These are phyloP conservation scores for Ambrosia trifida DNA, from an alignment of 129 eudicot species.

Conservation along the genomic window DNA sequence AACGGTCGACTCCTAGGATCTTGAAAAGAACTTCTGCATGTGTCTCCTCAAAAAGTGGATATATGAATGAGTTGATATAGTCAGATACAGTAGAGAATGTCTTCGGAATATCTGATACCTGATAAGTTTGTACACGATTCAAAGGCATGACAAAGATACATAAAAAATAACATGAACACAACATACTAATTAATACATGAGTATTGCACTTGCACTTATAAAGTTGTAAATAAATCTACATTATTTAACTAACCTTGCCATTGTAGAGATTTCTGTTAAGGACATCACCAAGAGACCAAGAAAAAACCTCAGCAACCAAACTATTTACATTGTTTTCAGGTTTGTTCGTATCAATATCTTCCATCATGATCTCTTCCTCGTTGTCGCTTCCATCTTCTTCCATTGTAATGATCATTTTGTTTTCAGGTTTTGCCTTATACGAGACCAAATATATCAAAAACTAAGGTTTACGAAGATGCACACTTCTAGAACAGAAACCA, in stretches of 20 bases:
- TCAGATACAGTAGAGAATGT: slow-evolving; percentile 41
- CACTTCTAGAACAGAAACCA: no score
- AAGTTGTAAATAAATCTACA: background rate
- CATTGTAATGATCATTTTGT: no score
- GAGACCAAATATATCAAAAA: no score
- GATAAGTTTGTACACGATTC: background rate
- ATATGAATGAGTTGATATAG: slow-evolving; percentile 41
- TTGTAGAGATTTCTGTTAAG: slow-evolving; percentile 52
- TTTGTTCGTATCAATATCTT: slow-evolving; percentile 10
- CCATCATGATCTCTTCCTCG: background rate
- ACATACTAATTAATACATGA: no score
- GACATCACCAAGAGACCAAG: slow-evolving; percentile 47
- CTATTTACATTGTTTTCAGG: background rate
- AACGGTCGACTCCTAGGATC: slow-evolving; percentile 27
- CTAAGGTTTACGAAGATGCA: no score
- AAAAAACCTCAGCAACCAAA: slow-evolving; percentile 32
- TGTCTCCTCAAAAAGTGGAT: slow-evolving; percentile 64
- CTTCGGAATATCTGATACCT: slow-evolving; percentile 41
- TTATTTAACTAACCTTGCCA: slow-evolving; percentile 33
- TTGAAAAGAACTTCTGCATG: slow-evolving; percentile 54
- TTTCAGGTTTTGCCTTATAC: no score
- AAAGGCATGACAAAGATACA: background rate
- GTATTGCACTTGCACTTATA: background rate
- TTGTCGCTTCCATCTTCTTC: no score
- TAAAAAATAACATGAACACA: background rate